Evolutionary conservation across 169 alveolate species (phyloP).

Genomic region (Eimeria praecox): DNA sequence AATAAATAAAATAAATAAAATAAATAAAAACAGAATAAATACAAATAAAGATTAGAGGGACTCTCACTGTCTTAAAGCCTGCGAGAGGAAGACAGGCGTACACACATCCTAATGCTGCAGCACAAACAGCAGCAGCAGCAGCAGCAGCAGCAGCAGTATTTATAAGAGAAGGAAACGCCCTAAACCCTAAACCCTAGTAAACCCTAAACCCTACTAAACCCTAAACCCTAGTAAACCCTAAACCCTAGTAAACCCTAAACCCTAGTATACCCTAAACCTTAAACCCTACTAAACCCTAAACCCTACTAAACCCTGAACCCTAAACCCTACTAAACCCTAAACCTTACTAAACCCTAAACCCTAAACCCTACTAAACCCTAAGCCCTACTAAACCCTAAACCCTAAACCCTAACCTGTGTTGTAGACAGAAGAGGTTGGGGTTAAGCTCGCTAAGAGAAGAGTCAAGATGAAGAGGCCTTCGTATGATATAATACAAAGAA

Average conservation of each 20-base stretch:
- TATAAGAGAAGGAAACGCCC: not conserved
- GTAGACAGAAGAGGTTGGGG: not conserved
- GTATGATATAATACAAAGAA: constrained; percentile 8
- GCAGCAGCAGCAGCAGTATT: constrained; percentile 32
- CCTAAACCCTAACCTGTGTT: constrained; percentile 23
- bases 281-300: not conserved
- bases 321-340: too few relatives aligned
- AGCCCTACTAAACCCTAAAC: not conserved
- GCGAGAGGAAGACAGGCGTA: not conserved
- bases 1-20: not conserved
- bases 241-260: not conserved
- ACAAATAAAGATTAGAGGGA: not conserved
- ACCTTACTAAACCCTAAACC: too few relatives aligned
- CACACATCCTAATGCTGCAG: constrained; percentile 29
- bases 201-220: too few relatives aligned
- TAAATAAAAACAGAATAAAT: not conserved
- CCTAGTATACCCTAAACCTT: not conserved
- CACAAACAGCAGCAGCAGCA: constrained; percentile 21
- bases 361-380: not conserved
- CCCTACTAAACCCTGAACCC: not conserved
- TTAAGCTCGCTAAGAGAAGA: not conserved
- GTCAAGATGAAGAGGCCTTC: constrained; percentile 25
- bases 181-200: not conserved
- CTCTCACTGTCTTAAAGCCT: not conserved
- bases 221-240: too few relatives aligned